Evolutionary conservation across 2,329 filamentous ascomycete genomes (phyloP).

Genomic region (Penicillium concentricum): DNA sequence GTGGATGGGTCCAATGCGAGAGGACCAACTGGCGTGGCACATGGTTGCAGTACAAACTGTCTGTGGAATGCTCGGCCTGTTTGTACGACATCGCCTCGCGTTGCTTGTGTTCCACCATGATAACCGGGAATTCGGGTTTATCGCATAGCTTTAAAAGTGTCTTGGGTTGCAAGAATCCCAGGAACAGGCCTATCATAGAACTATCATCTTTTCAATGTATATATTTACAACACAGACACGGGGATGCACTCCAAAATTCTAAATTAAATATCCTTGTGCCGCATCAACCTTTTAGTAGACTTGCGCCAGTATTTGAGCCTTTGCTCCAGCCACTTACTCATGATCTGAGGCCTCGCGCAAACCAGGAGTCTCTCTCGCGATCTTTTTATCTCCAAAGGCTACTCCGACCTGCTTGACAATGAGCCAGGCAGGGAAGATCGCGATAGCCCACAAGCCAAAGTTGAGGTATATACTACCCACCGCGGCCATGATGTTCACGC

Average conservation of each 20-base stretch:
- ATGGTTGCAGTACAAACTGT: conserved; percentile 74
- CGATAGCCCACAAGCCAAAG: conserved; percentile 65
- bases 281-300: neutral
- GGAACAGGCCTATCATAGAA: neutral
- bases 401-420: conserved; percentile 59
- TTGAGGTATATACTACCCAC: conserved; percentile 70
- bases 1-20: conserved; percentile 86
- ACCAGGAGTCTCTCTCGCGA: conserved; percentile 24
- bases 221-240: neutral
- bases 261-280: neutral
- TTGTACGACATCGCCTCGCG: conserved; percentile 81
- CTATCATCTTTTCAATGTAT: conserved; percentile 9
- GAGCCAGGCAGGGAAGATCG: conserved; percentile 65
- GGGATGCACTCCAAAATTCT: neutral
- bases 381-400: conserved; percentile 30
- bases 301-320: neutral
- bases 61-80: conserved; percentile 77
- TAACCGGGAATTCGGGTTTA: conserved; percentile 54
- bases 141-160: conserved; percentile 7
- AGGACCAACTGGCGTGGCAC: conserved; percentile 78
- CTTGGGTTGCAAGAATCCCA: too few species aligned
- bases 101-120: conserved; percentile 87
- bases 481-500: conserved; percentile 60
- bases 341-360: conserved; percentile 7
- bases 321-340: neutral